These are phyloP conservation scores for Plenodomus biglobosus DNA, from an alignment of 2,329 filamentous ascomycete genomes.

Conservation along the genomic window DNA sequence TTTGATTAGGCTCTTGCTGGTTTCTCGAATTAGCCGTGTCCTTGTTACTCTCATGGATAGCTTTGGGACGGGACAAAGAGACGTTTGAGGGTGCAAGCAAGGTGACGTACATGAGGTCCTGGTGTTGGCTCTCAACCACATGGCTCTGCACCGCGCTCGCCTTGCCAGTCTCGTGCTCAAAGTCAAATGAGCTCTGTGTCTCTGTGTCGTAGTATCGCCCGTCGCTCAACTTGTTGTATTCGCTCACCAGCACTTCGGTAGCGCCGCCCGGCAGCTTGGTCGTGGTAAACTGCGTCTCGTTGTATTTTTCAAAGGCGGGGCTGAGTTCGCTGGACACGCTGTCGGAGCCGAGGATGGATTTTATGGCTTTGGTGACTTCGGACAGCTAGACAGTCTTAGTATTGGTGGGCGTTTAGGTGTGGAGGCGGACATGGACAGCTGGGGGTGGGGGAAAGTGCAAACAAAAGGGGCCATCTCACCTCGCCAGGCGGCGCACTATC, in stretches of 20 bases:
- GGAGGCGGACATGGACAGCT: too few relatives aligned
- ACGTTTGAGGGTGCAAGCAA: background rate
- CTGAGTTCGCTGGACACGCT: conserved; percentile 70
- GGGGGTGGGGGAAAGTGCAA: conserved; percentile 12
- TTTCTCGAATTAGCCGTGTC: conserved; percentile 1
- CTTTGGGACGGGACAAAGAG: too few relatives aligned
- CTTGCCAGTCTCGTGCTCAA: conserved; percentile 84
- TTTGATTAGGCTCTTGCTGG: conserved; percentile 81
- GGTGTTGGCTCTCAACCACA: conserved; percentile 72
- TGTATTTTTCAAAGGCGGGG: conserved; percentile 90
- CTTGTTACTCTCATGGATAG: too few relatives aligned
- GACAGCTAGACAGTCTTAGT: conserved; percentile 62
- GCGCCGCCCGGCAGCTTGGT: conserved; percentile 87
- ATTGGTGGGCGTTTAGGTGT: background rate
- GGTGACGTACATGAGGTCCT: conserved; percentile 72
- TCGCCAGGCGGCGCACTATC: conserved; percentile 94
- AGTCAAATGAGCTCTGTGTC: conserved; percentile 82
- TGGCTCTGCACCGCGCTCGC: conserved; percentile 81
- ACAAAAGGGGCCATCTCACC: conserved; percentile 57
- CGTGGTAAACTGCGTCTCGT: conserved; percentile 88
- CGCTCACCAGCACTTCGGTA: conserved; percentile 77
- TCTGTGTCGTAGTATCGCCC: conserved; percentile 89
- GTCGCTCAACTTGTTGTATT: conserved; percentile 77
- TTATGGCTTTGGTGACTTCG: conserved; percentile 92
- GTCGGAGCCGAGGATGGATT: conserved; percentile 73